phyloP scores from a whole-genome alignment of 2,329 filamentous ascomycete genomes.

The Exophiala alcalophila region DNA sequence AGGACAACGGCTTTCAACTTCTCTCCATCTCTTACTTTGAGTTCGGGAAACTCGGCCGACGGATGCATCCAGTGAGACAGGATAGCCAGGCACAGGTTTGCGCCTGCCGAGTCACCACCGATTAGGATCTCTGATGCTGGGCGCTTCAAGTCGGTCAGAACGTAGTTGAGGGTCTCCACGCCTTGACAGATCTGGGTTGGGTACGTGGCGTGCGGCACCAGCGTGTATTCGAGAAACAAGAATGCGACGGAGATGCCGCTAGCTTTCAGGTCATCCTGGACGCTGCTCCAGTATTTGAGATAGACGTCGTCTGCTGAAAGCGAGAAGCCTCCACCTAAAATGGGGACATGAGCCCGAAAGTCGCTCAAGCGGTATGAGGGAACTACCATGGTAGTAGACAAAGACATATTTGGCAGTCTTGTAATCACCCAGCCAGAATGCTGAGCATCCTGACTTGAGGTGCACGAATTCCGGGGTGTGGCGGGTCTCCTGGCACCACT shows the following conservation, averaged over 20 bases:
- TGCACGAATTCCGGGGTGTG: conserved; percentile 21
- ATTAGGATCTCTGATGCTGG: conserved; percentile 39
- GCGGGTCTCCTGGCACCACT: conserved; percentile 19
- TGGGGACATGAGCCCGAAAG: too few relatives aligned
- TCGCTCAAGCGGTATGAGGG: neutral
- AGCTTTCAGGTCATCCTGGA: conserved; percentile 19
- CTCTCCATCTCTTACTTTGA: conserved; percentile 35
- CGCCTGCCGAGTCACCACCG: conserved; percentile 46
- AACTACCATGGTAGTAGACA: conserved; percentile 29
- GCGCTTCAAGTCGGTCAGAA: conserved; percentile 36
- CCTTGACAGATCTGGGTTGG: conserved; percentile 45
- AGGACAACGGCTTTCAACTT: conserved; percentile 51
- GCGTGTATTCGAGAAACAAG: conserved; percentile 57
- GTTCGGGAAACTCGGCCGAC: conserved; percentile 43
- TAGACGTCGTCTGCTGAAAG: conserved; percentile 27
- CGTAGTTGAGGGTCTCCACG: conserved; percentile 41
- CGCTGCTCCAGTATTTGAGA: conserved; percentile 26
- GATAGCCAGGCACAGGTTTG: conserved; percentile 37
- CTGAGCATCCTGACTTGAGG: conserved; percentile 25
- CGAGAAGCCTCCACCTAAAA: conserved; percentile 30
- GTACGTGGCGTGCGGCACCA: conserved; percentile 48
- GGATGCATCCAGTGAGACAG: conserved; percentile 46
- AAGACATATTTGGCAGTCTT: conserved; percentile 27
- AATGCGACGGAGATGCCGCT: conserved; percentile 47
- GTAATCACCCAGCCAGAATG: conserved; percentile 29